These are phyloP conservation scores for Macrolepiota dolichaula DNA, from an alignment of 768 basidiomycete genomes.

Conservation along the genomic window DNA sequence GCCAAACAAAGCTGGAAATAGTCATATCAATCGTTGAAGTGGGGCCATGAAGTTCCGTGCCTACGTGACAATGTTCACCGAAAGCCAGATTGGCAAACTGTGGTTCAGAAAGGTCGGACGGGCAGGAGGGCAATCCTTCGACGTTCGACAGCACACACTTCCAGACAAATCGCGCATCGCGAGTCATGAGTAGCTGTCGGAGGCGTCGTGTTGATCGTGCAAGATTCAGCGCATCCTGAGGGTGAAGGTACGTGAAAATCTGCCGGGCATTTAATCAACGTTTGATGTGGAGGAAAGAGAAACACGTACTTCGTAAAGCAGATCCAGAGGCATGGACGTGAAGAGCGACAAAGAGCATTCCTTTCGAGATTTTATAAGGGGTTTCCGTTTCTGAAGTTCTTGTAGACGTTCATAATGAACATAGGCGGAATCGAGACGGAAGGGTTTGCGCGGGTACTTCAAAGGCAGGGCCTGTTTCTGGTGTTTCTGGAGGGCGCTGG, in stretches of 20 bases:
- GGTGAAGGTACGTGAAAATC: constrained; percentile 42
- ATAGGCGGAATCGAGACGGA: constrained; percentile 3
- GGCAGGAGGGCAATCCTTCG: constrained; percentile 37
- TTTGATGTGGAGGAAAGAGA: too few species aligned
- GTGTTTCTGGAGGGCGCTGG: neutral
- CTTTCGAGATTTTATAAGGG: neutral
- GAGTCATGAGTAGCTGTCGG: constrained; percentile 35
- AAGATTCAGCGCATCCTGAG: constrained; percentile 42
- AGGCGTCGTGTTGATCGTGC: constrained; percentile 39
- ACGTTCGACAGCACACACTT: constrained; percentile 27
- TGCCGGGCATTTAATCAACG: constrained; percentile 14
- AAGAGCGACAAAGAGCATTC: constrained; percentile 18
- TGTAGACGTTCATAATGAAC: constrained; percentile 4
- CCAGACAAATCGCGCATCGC: constrained; percentile 34
- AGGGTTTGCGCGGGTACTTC: neutral
- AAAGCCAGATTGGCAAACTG: constrained; percentile 45
- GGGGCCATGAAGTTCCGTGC: constrained; percentile 11
- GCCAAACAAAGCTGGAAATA: constrained; percentile 29
- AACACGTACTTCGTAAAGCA: constrained; percentile 28
- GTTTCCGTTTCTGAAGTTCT: neutral
- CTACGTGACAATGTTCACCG: constrained; percentile 40
- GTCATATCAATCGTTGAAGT: neutral
- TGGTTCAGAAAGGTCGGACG: constrained; percentile 39
- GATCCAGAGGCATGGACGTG: constrained; percentile 25
- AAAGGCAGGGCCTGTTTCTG: neutral